A percentile compares a stretch with the other conserved stretches of the same genome.
These are phyloP conservation scores for Zasmidium angulare DNA, from an alignment of 2,329 filamentous ascomycete species.

Conservation along the genomic window DNA sequence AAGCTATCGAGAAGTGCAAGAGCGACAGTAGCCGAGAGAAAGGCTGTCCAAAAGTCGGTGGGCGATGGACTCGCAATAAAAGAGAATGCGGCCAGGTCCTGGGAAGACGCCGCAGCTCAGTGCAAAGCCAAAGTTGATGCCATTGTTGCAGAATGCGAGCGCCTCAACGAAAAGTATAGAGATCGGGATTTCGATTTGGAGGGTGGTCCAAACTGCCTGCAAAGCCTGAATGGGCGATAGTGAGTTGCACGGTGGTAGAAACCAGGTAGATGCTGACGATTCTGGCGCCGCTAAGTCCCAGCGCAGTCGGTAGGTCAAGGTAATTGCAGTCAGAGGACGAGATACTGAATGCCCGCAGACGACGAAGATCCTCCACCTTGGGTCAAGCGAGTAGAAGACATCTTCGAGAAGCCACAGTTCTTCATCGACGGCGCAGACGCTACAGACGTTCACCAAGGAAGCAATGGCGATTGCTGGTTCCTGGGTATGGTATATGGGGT, in stretches of 20 bases:
- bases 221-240: constrained; percentile 22
- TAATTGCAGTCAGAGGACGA: no score
- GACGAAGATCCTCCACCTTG: constrained; percentile 30
- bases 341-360: constrained; percentile 5
- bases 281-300: constrained; percentile 4
- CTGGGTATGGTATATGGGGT: constrained; percentile 43
- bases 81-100: constrained; percentile 51
- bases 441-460: constrained; percentile 76
- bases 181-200: constrained; percentile 88
- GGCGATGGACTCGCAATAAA: constrained; percentile 24
- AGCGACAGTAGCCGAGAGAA: constrained; percentile 23
- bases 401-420: constrained; percentile 52
- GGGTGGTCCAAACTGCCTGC: constrained; percentile 51
- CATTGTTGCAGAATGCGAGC: constrained; percentile 64
- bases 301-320: constrained; percentile 9
- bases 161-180: constrained; percentile 81
- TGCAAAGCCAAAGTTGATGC: constrained; percentile 63
- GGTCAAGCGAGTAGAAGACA: constrained; percentile 35
- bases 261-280: no score
- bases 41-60: constrained; percentile 16
- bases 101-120: constrained; percentile 68
- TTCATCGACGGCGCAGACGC: constrained; percentile 72
- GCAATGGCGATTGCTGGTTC: constrained; percentile 82
- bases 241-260: not conserved
- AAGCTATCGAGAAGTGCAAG: constrained; percentile 20